Percentiles rank a stretch among this genome's conserved stretches.
phyloP scores from a whole-genome alignment of 1,284 basidiomycete species.

The Cystobasidium slooffiae region DNA sequence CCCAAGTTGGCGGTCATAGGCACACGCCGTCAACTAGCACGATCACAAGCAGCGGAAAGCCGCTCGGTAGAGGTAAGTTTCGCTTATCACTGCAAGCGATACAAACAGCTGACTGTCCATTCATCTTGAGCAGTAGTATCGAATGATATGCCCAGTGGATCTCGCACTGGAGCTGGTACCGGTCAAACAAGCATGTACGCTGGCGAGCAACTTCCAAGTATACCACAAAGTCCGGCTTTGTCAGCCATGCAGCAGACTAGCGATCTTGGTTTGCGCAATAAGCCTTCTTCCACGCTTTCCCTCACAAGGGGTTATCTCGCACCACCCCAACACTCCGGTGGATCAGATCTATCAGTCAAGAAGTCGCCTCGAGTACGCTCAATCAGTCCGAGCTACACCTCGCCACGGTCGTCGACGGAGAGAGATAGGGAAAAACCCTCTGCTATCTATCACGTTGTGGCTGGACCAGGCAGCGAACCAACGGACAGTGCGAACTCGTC shows the following conservation, averaged over 20 bases:
- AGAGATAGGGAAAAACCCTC: slow-evolving; percentile 31
- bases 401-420: slow-evolving; percentile 38
- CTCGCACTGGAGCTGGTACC: not conserved
- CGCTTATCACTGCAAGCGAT: too few relatives aligned
- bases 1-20: slow-evolving; percentile 16
- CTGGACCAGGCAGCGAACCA: slow-evolving; percentile 37
- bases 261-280: slow-evolving; percentile 32
- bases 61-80: slow-evolving; percentile 16
- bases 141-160: not conserved
- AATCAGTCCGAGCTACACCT: slow-evolving; percentile 6
- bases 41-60: slow-evolving; percentile 27
- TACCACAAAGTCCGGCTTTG: slow-evolving; percentile 20
- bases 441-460: slow-evolving; percentile 34
- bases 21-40: slow-evolving; percentile 32
- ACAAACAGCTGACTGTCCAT: not conserved
- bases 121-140: not conserved
- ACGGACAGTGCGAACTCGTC: slow-evolving; percentile 43
- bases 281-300: slow-evolving; percentile 36
- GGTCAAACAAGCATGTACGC: not conserved
- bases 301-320: slow-evolving; percentile 17
- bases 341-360: slow-evolving; percentile 33
- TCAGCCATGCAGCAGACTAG: slow-evolving; percentile 6
- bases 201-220: not conserved
- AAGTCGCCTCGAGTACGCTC: slow-evolving; percentile 31
- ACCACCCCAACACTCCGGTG: slow-evolving; percentile 25